A percentile compares a stretch with the other conserved stretches of the same genome.
Evolutionary conservation across 2,329 filamentous ascomycete species (phyloP).

Genomic region (Metarhizium guizhouense): DNA sequence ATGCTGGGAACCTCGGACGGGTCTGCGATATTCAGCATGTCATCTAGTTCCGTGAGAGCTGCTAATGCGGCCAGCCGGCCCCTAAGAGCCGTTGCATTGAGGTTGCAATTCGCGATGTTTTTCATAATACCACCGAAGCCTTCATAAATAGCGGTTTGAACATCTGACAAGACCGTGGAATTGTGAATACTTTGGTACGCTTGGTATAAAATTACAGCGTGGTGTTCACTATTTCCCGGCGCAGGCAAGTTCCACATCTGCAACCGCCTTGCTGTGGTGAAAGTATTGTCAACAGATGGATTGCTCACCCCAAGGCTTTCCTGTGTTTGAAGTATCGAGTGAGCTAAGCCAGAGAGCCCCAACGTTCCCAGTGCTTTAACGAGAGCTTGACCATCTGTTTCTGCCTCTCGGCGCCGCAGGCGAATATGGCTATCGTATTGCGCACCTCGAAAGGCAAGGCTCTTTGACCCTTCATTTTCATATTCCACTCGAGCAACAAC

Average conservation of each 20-base stretch:
- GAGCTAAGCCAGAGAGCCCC: constrained; percentile 77
- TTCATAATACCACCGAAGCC: constrained; percentile 54
- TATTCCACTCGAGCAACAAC: constrained; percentile 80
- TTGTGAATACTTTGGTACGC: constrained; percentile 72
- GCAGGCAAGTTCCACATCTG: constrained; percentile 88
- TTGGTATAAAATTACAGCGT: constrained; percentile 65
- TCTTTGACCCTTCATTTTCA: constrained; percentile 79
- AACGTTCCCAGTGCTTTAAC: constrained; percentile 70
- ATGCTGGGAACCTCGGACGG: constrained; percentile 51
- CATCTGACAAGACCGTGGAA: constrained; percentile 44
- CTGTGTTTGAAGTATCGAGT: constrained; percentile 64
- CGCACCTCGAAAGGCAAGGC: constrained; percentile 81
- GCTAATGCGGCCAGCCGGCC: constrained; percentile 55
- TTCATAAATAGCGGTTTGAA: constrained; percentile 51
- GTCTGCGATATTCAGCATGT: constrained; percentile 56
- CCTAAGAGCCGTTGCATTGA: constrained; percentile 43
- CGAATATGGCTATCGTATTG: constrained; percentile 81
- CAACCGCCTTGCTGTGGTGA: constrained; percentile 70
- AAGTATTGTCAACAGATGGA: constrained; percentile 59
- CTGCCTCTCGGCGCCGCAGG: constrained; percentile 43
- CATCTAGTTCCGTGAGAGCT: constrained; percentile 71
- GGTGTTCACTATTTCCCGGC: constrained; percentile 51
- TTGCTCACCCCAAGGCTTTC: constrained; percentile 49
- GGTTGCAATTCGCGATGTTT: constrained; percentile 38
- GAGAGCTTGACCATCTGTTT: constrained; percentile 57